Percentiles rank a stretch among this genome's conserved stretches.
Evolutionary conservation across 345 rosid genomes (phyloP).

Genomic region (Aquilaria sinensis): DNA sequence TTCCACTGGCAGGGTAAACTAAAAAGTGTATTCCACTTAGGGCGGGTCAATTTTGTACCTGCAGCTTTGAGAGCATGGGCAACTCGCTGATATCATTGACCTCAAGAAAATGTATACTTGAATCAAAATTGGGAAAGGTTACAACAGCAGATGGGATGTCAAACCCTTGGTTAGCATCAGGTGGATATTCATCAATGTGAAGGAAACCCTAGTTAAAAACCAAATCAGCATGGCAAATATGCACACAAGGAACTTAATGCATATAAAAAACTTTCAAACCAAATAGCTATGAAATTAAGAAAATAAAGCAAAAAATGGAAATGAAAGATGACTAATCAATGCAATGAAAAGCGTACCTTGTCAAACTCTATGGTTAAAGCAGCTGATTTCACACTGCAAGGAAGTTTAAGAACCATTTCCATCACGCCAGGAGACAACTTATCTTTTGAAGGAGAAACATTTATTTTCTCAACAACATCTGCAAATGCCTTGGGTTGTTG

Average conservation of each 20-base stretch:
- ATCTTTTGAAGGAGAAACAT: slow-evolving; percentile 80
- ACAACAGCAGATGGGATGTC: slow-evolving; percentile 93
- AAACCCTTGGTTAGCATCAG: slow-evolving; percentile 98
- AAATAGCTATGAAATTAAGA: too few species aligned
- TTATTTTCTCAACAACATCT: slow-evolving; percentile 60
- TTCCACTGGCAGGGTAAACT: neutral
- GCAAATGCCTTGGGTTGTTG: slow-evolving; percentile 38
- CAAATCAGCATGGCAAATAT: slow-evolving; percentile 2
- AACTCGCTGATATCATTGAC: slow-evolving; percentile 27
- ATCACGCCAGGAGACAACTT: slow-evolving; percentile 85
- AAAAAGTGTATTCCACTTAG: slow-evolving; percentile 3
- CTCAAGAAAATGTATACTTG: slow-evolving; percentile 38
- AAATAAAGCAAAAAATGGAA: too few species aligned
- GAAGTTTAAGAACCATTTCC: slow-evolving; percentile 82
- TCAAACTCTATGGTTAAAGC: slow-evolving; percentile 83
- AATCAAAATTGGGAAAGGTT: slow-evolving; percentile 57
- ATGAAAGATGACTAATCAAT: neutral
- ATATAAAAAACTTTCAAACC: too few species aligned
- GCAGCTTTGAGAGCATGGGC: slow-evolving; percentile 51
- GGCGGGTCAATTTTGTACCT: slow-evolving; percentile 33
- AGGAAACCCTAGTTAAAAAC: slow-evolving; percentile 59
- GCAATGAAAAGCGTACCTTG: slow-evolving; percentile 46
- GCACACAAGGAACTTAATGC: too few species aligned
- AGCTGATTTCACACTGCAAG: slow-evolving; percentile 67
- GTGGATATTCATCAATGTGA: slow-evolving; percentile 93